Percentiles rank a stretch among this genome's conserved stretches.
phyloP scores from a whole-genome alignment of 208 protist genomes.

The Vickermania ingenoplastis region DNA sequence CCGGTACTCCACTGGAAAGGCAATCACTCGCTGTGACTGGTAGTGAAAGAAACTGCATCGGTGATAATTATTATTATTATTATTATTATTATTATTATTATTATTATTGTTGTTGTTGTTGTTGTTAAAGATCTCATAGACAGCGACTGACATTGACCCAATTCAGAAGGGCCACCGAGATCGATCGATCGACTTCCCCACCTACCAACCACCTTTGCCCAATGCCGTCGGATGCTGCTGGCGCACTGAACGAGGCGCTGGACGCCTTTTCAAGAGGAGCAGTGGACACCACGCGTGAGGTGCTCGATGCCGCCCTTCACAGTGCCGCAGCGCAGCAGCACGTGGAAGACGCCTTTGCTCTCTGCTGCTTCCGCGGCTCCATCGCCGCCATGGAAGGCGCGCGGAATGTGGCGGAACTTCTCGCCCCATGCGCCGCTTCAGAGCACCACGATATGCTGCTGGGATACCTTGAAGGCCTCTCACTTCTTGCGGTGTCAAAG shows the following conservation, averaged over 20 bases:
- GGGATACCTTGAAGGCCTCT: slow-evolving; percentile 66
- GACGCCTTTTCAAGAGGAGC: slow-evolving; percentile 45
- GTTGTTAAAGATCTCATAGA: too few relatives aligned
- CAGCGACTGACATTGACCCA: too few relatives aligned
- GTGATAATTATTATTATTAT: too few relatives aligned
- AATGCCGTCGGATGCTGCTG: too few relatives aligned
- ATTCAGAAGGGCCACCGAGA: too few relatives aligned
- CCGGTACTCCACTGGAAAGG: too few relatives aligned
- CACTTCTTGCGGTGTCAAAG: slow-evolving; percentile 47
- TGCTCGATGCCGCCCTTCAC: slow-evolving; percentile 30
- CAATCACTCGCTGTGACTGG: too few relatives aligned
- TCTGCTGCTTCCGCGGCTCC: slow-evolving; percentile 63
- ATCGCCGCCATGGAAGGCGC: slow-evolving; percentile 72
- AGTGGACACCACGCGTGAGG: slow-evolving; percentile 25
- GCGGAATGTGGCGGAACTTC: slow-evolving; percentile 12
- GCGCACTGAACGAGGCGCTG: slow-evolving; percentile 28
- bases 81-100: too few relatives aligned
- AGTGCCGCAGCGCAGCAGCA: slow-evolving; percentile 11
- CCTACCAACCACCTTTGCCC: too few relatives aligned
- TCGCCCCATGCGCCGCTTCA: slow-evolving; percentile 11
- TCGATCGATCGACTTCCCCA: too few relatives aligned
- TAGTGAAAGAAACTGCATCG: too few relatives aligned
- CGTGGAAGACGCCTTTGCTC: slow-evolving; percentile 36
- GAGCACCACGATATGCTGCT: slow-evolving; percentile 21
- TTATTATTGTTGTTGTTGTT: too few relatives aligned